These are phyloP conservation scores for Mucor indicus DNA, from an alignment of 371 early-diverging fungal genomes.

Conservation along the genomic window DNA sequence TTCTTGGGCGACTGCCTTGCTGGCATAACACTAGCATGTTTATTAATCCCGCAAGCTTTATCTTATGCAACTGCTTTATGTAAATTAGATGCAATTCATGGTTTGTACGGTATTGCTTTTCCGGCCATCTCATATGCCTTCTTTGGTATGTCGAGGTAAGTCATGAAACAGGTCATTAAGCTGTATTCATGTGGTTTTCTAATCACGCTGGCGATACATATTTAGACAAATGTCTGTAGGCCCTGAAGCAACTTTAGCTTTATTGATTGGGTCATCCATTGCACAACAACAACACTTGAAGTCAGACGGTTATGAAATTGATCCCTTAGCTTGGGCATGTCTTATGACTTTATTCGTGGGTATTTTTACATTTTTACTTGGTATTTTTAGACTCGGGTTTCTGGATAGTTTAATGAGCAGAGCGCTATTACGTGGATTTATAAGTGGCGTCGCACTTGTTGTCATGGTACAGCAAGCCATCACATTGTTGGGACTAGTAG, in stretches of 20 bases:
- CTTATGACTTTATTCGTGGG: conserved; percentile 83
- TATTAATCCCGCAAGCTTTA: conserved; percentile 86
- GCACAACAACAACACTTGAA: conserved; percentile 43
- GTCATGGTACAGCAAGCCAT: conserved; percentile 85
- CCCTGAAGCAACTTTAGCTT: conserved; percentile 89
- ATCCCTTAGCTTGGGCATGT: conserved; percentile 63
- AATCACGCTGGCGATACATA: neutral
- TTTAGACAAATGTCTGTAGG: conserved; percentile 85
- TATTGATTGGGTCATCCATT: conserved; percentile 79
- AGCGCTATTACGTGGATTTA: conserved; percentile 88
- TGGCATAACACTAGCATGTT: conserved; percentile 84
- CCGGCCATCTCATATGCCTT: conserved; percentile 82
- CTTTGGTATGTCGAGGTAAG: conserved; percentile 84
- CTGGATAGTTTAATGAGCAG: conserved; percentile 91
- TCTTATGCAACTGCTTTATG: conserved; percentile 90
- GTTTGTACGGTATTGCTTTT: conserved; percentile 82
- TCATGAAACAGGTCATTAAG: neutral
- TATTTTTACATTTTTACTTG: conserved; percentile 82
- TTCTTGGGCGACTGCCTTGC: conserved; percentile 74
- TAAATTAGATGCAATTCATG: conserved; percentile 81
- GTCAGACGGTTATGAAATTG: conserved; percentile 29
- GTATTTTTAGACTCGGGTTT: conserved; percentile 91
- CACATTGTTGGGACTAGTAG: conserved; percentile 69
- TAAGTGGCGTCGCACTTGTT: conserved; percentile 87
- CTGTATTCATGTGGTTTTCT: neutral